Base-by-base conservation (phyloP, 306 rosid species). In the Prunus salicina region DNA sequence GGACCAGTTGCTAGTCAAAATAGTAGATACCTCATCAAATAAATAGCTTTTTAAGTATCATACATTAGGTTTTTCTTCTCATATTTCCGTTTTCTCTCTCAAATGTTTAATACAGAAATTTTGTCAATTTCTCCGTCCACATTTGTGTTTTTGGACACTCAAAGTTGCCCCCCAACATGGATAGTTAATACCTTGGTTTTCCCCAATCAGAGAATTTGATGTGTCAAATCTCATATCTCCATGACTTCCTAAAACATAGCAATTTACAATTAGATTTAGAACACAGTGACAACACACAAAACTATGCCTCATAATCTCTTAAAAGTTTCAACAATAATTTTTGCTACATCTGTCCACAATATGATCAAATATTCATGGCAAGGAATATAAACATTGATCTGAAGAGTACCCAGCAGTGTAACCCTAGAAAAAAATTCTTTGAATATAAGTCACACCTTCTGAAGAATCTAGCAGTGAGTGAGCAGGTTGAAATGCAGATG, bases 381-480 rank as follows among this genome's bases (percentile, higher is more conserved):
- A 32, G 47, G 12, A 32, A 32, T 16, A 61, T 27, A 61, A 61
- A 28, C 20, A 62, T 62, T 28, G 47, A 64, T 32, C 8, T n/a
- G 10, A 4, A 27, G 38, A 19, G 18, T 24, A 61, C 41, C 8
- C 18, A 61, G 69, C 15, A 19, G 14, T 34, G 27, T 4, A 34
- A 34, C 46, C 67, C 43, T 1, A 64, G 34, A 18, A 19, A 34
- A 34, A 19, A 27, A 34, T 34, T n/a, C n/a, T 34, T 32, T 34
- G 19, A 63, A 62, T 18, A 27, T 78, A 66, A 45, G 13, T 47
- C 57, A n/a, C 79, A 91, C 93, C 91, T 91, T 84, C 86, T 50
- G 75, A 64, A 81, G 83, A 79, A 76, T 85, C 86, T 65, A 77
- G 30, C 27, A 38, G 43, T 8, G 43, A 55, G 51, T 58, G 88